These are phyloP conservation scores for Globisporangium perplexum DNA, from an alignment of 352 stramenopile genomes.

Conservation along the genomic window DNA sequence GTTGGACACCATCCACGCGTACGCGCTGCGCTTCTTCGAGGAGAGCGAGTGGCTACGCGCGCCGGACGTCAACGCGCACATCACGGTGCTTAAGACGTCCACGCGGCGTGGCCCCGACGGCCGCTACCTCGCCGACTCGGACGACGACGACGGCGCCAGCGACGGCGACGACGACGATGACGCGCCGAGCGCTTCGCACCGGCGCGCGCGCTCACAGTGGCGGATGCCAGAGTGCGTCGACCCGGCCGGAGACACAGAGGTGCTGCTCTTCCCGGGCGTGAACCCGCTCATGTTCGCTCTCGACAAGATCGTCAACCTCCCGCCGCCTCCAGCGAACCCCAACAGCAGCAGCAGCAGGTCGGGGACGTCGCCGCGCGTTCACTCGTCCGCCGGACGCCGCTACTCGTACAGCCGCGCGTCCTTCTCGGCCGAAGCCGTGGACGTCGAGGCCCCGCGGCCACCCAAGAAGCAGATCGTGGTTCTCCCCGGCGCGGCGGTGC, in stretches of 20 bases:
- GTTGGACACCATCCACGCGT: constrained; percentile 58
- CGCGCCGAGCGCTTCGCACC: constrained; percentile 17
- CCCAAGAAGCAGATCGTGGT: constrained; percentile 50
- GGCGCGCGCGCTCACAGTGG: constrained; percentile 26
- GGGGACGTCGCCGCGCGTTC: constrained; percentile 2
- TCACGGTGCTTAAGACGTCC: constrained; percentile 34
- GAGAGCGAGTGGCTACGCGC: constrained; percentile 28
- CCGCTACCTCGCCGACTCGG: constrained; percentile 24
- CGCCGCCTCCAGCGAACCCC: constrained; percentile 4
- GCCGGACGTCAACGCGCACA: constrained; percentile 24
- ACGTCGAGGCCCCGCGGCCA: constrained; percentile 12
- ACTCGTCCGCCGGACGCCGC: constrained; percentile 12
- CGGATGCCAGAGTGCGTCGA: constrained; percentile 38
- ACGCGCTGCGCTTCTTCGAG: constrained; percentile 44
- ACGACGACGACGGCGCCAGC: constrained; percentile 38
- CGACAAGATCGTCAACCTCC: constrained; percentile 56
- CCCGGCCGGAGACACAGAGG: constrained; percentile 31
- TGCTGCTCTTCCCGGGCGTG: constrained; percentile 51
- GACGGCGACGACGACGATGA: constrained; percentile 18
- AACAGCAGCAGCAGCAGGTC: background rate
- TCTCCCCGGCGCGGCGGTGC: constrained; percentile 28
- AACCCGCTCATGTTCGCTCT: constrained; percentile 39
- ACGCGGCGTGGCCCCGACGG: constrained; percentile 24
- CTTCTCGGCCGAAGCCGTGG: constrained; percentile 17
- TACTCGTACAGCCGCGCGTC: constrained; percentile 29